These are phyloP conservation scores for Chenopodium quinoa DNA, from an alignment of 148 eudicot species.

Conservation along the genomic window DNA sequence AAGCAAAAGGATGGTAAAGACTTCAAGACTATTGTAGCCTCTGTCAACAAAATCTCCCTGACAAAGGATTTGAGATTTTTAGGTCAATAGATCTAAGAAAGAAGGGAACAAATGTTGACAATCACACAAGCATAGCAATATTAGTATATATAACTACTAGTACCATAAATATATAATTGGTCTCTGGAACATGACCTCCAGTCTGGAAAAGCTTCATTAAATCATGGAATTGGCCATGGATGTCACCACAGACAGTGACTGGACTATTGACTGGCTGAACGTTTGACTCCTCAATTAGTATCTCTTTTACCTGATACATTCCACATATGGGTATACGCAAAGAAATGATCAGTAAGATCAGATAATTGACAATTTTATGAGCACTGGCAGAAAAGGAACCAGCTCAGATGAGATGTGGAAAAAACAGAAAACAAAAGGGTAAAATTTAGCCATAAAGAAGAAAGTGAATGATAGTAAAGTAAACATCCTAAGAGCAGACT, in stretches of 20 bases:
- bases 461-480: not conserved
- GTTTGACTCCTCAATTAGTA: conserved; percentile 93
- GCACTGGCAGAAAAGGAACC: not conserved
- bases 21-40: conserved; percentile 97
- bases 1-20: conserved; percentile 94
- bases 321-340: not conserved
- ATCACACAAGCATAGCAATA: not conserved
- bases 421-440: not conserved
- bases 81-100: conserved; percentile 10
- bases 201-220: conserved; percentile 98
- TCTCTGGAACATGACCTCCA: conserved; percentile 97
- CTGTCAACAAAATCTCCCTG: conserved; percentile 99
- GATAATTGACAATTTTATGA: not conserved
- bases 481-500: not conserved
- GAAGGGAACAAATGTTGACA: conserved; percentile 1
- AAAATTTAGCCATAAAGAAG: not conserved
- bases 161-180: conserved; percentile 99
- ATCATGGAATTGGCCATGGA: conserved; percentile 98
- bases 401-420: too few species aligned
- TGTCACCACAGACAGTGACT: conserved; percentile 98
- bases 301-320: conserved; percentile 79
- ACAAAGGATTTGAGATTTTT: conserved; percentile 18
- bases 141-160: not conserved
- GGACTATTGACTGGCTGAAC: conserved; percentile 99
- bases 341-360: not conserved